These are phyloP conservation scores for Ceratobasidium sp. DNA, from an alignment of 1,284 basidiomycete genomes.

Conservation along the genomic window DNA sequence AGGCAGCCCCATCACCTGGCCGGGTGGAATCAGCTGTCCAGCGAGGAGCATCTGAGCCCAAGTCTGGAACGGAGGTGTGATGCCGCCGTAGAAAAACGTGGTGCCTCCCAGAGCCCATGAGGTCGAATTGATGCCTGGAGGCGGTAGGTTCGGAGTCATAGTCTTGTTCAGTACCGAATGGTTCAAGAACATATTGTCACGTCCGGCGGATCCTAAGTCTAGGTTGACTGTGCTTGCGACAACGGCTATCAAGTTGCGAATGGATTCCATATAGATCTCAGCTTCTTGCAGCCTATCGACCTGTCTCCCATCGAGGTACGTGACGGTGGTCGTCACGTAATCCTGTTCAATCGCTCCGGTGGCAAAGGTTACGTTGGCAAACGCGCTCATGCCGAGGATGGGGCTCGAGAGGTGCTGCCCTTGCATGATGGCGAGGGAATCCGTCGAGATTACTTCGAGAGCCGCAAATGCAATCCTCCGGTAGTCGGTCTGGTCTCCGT, in stretches of 20 bases:
- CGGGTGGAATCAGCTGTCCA: background rate
- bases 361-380: background rate
- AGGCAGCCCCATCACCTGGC: background rate
- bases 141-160: background rate
- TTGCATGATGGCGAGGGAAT: constrained; percentile 18
- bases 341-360: background rate
- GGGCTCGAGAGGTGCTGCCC: background rate
- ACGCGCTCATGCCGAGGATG: background rate
- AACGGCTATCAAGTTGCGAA: background rate
- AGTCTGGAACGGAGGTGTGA: background rate
- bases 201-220: constrained; percentile 2
- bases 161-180: background rate
- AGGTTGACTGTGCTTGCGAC: constrained; percentile 23
- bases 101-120: background rate
- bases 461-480: constrained; percentile 21
- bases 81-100: constrained; percentile 7
- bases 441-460: constrained; percentile 25
- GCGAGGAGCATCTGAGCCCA: constrained; percentile 1
- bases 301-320: constrained; percentile 12
- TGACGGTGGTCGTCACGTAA: background rate
- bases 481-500: background rate
- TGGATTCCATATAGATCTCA: background rate
- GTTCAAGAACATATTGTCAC: constrained; percentile 6
- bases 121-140: background rate
- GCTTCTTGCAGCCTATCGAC: background rate